A percentile compares a stretch with the other conserved stretches of the same genome.
Evolutionary conservation across 352 stramenopile genomes (phyloP).

Genomic region (Phytophthora sansomeana): DNA sequence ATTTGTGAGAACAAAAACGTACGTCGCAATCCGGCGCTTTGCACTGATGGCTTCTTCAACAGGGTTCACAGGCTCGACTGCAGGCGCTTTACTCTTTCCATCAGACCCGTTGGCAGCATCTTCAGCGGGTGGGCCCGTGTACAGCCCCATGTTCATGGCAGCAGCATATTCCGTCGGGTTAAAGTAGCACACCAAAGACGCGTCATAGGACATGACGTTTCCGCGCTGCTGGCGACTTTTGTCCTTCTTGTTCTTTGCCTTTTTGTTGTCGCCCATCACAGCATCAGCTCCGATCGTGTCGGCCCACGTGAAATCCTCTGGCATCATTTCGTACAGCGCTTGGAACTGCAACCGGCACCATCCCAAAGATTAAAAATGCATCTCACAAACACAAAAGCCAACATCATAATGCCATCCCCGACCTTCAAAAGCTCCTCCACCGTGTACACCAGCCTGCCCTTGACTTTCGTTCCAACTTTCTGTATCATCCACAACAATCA

Average conservation of each 20-base stretch:
- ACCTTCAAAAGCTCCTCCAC: conserved; percentile 72
- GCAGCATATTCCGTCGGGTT: conserved; percentile 81
- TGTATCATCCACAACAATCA: conserved; percentile 17
- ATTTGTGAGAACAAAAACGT: conserved; percentile 22
- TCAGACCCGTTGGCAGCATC: conserved; percentile 15
- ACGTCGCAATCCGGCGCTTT: conserved; percentile 62
- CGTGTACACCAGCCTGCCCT: conserved; percentile 66
- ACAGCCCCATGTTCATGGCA: conserved; percentile 65
- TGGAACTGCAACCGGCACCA: conserved; percentile 55
- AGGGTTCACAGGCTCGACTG: conserved; percentile 46
- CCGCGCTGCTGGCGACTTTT: conserved; percentile 43
- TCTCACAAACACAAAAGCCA: neutral
- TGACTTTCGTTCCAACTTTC: conserved; percentile 53
- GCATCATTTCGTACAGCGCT: conserved; percentile 72
- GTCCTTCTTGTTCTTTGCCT: conserved; percentile 56
- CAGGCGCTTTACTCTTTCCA: conserved; percentile 26
- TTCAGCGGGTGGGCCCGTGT: conserved; percentile 49
- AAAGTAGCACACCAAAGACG: conserved; percentile 80
- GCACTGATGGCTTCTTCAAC: conserved; percentile 72
- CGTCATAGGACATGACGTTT: conserved; percentile 69
- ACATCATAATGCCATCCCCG: conserved; percentile 1
- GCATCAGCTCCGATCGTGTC: conserved; percentile 65
- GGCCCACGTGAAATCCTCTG: conserved; percentile 65
- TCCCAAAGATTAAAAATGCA: neutral
- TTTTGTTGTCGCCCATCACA: conserved; percentile 61